These are phyloP conservation scores for Allium sativum DNA, from an alignment of 106 monocot species.

Conservation along the genomic window DNA sequence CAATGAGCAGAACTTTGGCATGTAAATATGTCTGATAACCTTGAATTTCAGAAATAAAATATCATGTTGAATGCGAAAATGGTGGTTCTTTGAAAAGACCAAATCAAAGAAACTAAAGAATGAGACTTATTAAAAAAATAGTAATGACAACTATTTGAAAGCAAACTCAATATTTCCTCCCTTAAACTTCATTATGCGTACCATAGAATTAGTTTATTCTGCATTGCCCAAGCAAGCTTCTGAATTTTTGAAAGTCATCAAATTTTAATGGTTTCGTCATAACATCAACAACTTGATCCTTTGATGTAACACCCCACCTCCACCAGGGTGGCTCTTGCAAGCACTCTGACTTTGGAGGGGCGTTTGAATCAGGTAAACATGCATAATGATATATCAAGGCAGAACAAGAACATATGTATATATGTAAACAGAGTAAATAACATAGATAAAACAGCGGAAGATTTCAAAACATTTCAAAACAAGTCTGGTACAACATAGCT, in stretches of 20 bases:
- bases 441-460: too few relatives aligned
- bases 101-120: neutral
- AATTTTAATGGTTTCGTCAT: constrained; percentile 1
- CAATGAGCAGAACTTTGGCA: neutral
- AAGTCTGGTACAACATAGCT: too few relatives aligned
- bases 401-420: too few relatives aligned
- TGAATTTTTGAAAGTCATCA: neutral
- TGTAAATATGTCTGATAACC: neutral
- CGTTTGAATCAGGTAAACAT: too few relatives aligned
- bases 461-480: too few relatives aligned
- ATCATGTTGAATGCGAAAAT: too few relatives aligned
- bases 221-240: neutral
- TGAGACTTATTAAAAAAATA: neutral
- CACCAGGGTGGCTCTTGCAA: too few relatives aligned
- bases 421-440: too few relatives aligned
- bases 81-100: too few relatives aligned
- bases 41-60: neutral
- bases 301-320: neutral
- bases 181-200: neutral
- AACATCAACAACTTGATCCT: neutral
- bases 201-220: neutral
- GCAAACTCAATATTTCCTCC: neutral
- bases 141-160: neutral
- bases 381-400: too few relatives aligned
- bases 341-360: too few relatives aligned